Evolutionary conservation across 2,329 filamentous ascomycete genomes (phyloP).

Genomic region (Calonectria crousiana): DNA sequence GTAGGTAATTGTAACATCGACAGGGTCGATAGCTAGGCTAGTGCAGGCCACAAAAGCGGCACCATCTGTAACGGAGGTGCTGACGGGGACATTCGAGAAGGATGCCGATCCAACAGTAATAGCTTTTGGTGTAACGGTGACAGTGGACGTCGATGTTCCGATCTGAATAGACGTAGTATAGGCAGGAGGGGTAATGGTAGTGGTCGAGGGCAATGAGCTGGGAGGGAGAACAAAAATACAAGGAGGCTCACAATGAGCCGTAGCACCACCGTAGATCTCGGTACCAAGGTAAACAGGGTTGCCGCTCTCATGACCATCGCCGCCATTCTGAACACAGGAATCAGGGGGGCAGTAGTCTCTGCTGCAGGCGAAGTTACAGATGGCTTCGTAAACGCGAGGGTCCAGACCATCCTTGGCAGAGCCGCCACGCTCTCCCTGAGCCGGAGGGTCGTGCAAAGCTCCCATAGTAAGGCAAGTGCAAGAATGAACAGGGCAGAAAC

Average conservation of each 20-base stretch:
- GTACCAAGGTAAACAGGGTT: slow-evolving; percentile 1
- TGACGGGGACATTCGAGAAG: background rate
- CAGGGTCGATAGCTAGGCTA: background rate
- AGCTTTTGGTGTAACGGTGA: background rate
- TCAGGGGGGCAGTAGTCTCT: slow-evolving; percentile 7
- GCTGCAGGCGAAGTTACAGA: slow-evolving; percentile 11
- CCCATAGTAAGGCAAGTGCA: slow-evolving; percentile 5
- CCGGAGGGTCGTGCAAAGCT: background rate
- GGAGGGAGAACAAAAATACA: slow-evolving; percentile 8
- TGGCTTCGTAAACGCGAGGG: slow-evolving; percentile 6
- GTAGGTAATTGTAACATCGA: background rate
- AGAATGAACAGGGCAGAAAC: slow-evolving; percentile 3
- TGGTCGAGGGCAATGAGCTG: slow-evolving; percentile 5
- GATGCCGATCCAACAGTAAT: background rate
- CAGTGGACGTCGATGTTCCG: background rate
- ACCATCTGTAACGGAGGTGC: background rate
- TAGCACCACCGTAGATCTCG: background rate
- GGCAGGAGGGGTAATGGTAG: background rate
- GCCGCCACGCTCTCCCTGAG: background rate
- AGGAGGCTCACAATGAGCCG: slow-evolving; percentile 1
- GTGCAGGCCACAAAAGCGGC: slow-evolving; percentile 3
- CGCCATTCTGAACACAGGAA: slow-evolving; percentile 5
- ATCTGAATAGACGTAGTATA: slow-evolving; percentile 6
- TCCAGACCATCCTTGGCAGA: slow-evolving; percentile 5
- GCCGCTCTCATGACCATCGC: background rate